A percentile compares a stretch with the other conserved stretches of the same genome.
Conservation (phyloP, 2,329 filamentous ascomycete genomes). For the Paracamarosporium sp. region DNA sequence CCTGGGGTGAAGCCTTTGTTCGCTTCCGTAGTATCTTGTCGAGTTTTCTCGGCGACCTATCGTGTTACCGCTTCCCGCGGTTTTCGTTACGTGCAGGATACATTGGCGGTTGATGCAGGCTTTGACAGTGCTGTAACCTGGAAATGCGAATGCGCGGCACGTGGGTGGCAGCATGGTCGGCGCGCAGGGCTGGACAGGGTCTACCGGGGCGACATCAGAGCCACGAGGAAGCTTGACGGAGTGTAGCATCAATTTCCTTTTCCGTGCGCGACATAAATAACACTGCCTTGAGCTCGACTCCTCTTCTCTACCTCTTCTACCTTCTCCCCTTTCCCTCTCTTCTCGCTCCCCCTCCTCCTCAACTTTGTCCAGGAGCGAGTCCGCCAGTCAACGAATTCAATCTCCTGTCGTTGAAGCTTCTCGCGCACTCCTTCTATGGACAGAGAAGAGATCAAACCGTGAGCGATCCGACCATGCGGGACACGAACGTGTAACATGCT, state of each 20-base stretch:
- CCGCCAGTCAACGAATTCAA: neutral
- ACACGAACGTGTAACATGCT: slow-evolving; percentile 14
- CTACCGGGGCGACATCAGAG: neutral
- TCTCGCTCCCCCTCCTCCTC: slow-evolving; percentile 1
- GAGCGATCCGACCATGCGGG: slow-evolving; percentile 18
- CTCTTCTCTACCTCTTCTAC: slow-evolving; percentile 10
- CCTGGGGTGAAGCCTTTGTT: slow-evolving; percentile 3
- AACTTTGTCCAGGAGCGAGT: neutral
- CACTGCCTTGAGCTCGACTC: neutral
- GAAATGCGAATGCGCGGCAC: slow-evolving; percentile 1
- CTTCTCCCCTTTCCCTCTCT: slow-evolving; percentile 1
- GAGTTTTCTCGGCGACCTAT: neutral
- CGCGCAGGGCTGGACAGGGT: slow-evolving; percentile 1
- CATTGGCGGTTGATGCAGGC: neutral
- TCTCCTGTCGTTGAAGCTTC: slow-evolving; percentile 10
- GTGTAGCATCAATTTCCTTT: neutral
- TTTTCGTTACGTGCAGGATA: slow-evolving; percentile 8
- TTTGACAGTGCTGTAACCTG: neutral
- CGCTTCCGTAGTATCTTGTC: neutral
- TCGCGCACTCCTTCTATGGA: slow-evolving; percentile 26
- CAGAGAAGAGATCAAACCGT: slow-evolving; percentile 29
- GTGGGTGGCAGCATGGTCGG: neutral
- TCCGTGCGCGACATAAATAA: neutral
- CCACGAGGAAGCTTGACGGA: neutral
- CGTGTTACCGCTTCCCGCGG: slow-evolving; percentile 4